Percentiles rank a stretch among this genome's conserved stretches.
phyloP scores from a whole-genome alignment of 805 yeast species.

The Wickerhamomyces sydowiorum region DNA sequence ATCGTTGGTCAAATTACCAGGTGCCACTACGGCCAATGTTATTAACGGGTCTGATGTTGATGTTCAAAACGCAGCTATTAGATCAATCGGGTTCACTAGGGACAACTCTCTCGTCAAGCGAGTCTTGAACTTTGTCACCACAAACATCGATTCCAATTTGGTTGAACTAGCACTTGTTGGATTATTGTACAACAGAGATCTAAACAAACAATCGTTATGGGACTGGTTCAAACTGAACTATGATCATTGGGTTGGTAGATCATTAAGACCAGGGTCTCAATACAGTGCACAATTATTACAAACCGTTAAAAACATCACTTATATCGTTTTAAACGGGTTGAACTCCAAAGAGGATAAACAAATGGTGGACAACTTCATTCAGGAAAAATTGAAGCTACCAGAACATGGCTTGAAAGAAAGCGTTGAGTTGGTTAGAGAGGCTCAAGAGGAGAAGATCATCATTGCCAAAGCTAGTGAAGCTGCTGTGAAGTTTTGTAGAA shows the following conservation, averaged over 20 bases:
- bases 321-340: conserved; percentile 30
- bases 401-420: conserved; percentile 30
- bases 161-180: conserved; percentile 59
- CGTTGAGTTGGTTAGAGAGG: conserved; percentile 5
- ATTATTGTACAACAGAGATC: conserved; percentile 32
- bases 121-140: conserved; percentile 49
- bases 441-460: conserved; percentile 11
- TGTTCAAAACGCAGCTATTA: conserved; percentile 50
- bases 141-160: conserved; percentile 48
- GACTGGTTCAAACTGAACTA: conserved; percentile 52
- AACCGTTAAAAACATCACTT: conserved; percentile 35
- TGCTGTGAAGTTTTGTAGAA: conserved; percentile 2
- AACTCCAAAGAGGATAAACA: conserved; percentile 22
- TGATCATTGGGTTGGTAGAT: conserved; percentile 44
- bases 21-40: conserved; percentile 33
- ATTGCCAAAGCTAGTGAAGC: conserved; percentile 9
- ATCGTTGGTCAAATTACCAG: conserved; percentile 46
- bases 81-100: conserved; percentile 45
- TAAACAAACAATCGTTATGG: conserved; percentile 36
- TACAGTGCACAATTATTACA: conserved; percentile 40
- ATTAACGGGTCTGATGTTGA: conserved; percentile 24
- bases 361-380: conserved; percentile 25
- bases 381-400: conserved; percentile 30
- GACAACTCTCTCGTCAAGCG: conserved; percentile 42
- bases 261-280: conserved; percentile 39